A percentile compares a stretch with the other conserved stretches of the same genome.
phyloP scores from a whole-genome alignment of 2,329 filamentous ascomycete genomes.

The Cladorrhinum sp. region DNA sequence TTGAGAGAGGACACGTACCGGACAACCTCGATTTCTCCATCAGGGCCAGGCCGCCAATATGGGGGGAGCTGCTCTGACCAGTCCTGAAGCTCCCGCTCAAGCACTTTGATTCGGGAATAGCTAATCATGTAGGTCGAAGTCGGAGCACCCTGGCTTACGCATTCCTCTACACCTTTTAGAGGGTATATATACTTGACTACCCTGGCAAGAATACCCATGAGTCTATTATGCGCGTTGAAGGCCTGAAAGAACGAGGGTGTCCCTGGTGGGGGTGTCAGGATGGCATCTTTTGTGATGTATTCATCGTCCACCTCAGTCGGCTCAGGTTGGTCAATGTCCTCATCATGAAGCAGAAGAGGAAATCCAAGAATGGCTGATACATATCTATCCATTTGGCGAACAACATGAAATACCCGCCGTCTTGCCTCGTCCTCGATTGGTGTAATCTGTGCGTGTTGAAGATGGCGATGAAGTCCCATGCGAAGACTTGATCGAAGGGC shows the following conservation, averaged over 20 bases:
- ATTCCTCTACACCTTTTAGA: slow-evolving; percentile 53
- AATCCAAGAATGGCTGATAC: slow-evolving; percentile 66
- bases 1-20: slow-evolving; percentile 52
- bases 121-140: slow-evolving; percentile 60
- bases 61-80: slow-evolving; percentile 69
- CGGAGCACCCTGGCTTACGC: slow-evolving; percentile 41
- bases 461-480: slow-evolving; percentile 72
- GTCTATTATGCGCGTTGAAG: slow-evolving; percentile 61
- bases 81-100: slow-evolving; percentile 60
- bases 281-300: slow-evolving; percentile 59
- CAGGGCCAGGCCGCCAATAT: slow-evolving; percentile 74
- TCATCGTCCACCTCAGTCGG: slow-evolving; percentile 66
- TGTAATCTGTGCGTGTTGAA: slow-evolving; percentile 61
- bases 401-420: slow-evolving; percentile 64
- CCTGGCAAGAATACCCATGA: slow-evolving; percentile 63
- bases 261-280: slow-evolving; percentile 53
- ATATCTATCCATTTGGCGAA: slow-evolving; percentile 69
- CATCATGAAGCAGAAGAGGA: slow-evolving; percentile 59
- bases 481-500: slow-evolving; percentile 72
- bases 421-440: slow-evolving; percentile 63
- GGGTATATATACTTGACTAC: slow-evolving; percentile 66
- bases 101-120: slow-evolving; percentile 60
- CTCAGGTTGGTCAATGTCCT: slow-evolving; percentile 65
- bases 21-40: slow-evolving; percentile 70
- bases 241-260: slow-evolving; percentile 60